These are phyloP conservation scores for Phytophthora podocarpi DNA, from an alignment of 352 stramenopile genomes.

Conservation along the genomic window DNA sequence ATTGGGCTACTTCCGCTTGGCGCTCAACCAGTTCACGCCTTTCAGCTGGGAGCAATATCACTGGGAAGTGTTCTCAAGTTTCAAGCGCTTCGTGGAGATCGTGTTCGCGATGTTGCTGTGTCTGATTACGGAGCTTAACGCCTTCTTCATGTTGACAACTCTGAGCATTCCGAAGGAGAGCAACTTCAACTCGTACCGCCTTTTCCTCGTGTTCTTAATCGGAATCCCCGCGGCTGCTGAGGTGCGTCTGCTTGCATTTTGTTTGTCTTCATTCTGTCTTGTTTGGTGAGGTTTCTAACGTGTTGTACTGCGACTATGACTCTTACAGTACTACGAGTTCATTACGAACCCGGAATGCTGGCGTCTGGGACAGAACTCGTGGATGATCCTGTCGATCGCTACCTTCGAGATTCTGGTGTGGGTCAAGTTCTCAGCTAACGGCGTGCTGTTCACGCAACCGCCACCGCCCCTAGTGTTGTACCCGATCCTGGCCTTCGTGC, in stretches of 20 bases:
- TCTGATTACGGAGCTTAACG: conserved; percentile 91
- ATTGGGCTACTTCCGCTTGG: conserved; percentile 63
- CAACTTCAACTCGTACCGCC: conserved; percentile 84
- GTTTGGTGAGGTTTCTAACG: conserved; percentile 13
- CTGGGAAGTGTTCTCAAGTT: conserved; percentile 93
- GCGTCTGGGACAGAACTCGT: conserved; percentile 82
- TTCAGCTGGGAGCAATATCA: conserved; percentile 90
- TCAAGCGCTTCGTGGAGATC: conserved; percentile 86
- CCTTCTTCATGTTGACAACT: conserved; percentile 93
- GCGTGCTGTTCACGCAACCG: conserved; percentile 61
- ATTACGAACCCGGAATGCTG: conserved; percentile 77
- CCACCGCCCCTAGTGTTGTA: conserved; percentile 60
- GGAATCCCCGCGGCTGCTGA: conserved; percentile 82
- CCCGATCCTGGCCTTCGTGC: conserved; percentile 63
- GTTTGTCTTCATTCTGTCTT: too few relatives aligned
- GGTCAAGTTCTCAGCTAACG: conserved; percentile 78
- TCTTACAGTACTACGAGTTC: conserved; percentile 83
- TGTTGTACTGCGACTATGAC: neutral
- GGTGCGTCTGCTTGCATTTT: conserved; percentile 32
- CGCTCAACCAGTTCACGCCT: conserved; percentile 89
- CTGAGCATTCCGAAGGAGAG: conserved; percentile 88
- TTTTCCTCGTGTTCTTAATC: conserved; percentile 80
- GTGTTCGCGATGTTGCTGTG: conserved; percentile 88
- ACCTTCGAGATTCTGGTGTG: conserved; percentile 83
- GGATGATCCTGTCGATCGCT: conserved; percentile 82